Conservation (phyloP, 768 basidiomycete species). For the Mycena vitilis region DNA sequence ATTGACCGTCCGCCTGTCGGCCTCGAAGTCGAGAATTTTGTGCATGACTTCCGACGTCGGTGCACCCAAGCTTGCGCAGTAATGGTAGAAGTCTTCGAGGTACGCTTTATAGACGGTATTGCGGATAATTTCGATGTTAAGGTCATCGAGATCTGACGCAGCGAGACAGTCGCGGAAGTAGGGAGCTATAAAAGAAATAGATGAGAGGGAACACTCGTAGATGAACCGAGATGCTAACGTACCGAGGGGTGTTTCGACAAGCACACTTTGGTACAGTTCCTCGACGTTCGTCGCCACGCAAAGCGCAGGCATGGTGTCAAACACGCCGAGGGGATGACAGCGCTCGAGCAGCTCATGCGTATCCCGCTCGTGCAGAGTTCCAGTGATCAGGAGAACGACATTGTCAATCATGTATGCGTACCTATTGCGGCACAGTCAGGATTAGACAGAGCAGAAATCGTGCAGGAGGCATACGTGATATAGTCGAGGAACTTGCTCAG, state of each 20-base stretch:
- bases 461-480: constrained; percentile 80
- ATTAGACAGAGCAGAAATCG: constrained; percentile 20
- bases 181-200: constrained; percentile 64
- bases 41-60: constrained; percentile 95
- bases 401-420: constrained; percentile 99
- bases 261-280: constrained; percentile 95
- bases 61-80: constrained; percentile 79
- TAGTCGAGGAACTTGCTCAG: constrained; percentile 95
- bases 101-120: constrained; percentile 99
- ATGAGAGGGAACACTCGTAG: constrained; percentile 8
- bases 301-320: constrained; percentile 99
- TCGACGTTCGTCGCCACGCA: constrained; percentile 99
- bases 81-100: constrained; percentile 95
- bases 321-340: constrained; percentile 96
- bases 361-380: constrained; percentile 96
- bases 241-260: constrained; percentile 98
- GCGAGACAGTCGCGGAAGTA: constrained; percentile 98
- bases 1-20: constrained; percentile 96
- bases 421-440: constrained; percentile 54
- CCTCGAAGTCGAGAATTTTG: constrained; percentile 93
- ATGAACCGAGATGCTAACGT: constrained; percentile 42
- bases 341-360: constrained; percentile 96
- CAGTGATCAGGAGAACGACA: constrained; percentile 95
- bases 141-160: constrained; percentile 95
- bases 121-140: constrained; percentile 99